These are phyloP conservation scores for Coemansia sp. DNA, from an alignment of 192 early-diverging fungal species.

Conservation along the genomic window DNA sequence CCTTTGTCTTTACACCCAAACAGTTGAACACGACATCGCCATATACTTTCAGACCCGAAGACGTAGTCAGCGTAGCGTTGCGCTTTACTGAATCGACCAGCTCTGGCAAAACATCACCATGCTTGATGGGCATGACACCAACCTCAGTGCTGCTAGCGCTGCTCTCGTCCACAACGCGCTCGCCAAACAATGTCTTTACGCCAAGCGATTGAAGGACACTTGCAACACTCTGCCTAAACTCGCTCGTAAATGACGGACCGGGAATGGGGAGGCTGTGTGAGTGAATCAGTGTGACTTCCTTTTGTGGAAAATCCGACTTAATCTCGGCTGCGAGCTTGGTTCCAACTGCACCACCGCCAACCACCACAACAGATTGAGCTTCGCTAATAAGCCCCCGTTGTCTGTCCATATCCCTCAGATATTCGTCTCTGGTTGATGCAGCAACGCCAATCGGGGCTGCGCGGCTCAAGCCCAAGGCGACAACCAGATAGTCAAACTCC, in stretches of 20 bases:
- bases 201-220: conserved; percentile 49
- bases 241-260: conserved; percentile 49
- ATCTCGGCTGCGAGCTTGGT: conserved; percentile 73
- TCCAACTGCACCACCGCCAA: conserved; percentile 77
- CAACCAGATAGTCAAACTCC: conserved; percentile 47
- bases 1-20: conserved; percentile 33
- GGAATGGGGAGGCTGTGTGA: conserved; percentile 60
- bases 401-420: conserved; percentile 20
- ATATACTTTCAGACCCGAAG: conserved; percentile 18
- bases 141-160: conserved; percentile 13
- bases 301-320: conserved; percentile 40
- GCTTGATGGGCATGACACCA: conserved; percentile 29
- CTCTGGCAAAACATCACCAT: conserved; percentile 34
- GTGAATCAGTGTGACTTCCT: conserved; percentile 44
- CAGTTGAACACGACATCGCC: conserved; percentile 46
- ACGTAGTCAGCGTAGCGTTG: conserved; percentile 33
- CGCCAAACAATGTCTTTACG: conserved; percentile 52
- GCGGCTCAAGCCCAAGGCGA: conserved; percentile 39
- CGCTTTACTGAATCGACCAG: conserved; percentile 49
- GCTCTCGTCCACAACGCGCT: conserved; percentile 47
- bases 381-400: conserved; percentile 32
- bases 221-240: conserved; percentile 49
- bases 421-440: conserved; percentile 28
- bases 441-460: conserved; percentile 35
- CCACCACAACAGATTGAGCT: conserved; percentile 61